These are phyloP conservation scores for Alternaria sp. DNA, from an alignment of 2,329 filamentous ascomycete species.

Conservation along the genomic window DNA sequence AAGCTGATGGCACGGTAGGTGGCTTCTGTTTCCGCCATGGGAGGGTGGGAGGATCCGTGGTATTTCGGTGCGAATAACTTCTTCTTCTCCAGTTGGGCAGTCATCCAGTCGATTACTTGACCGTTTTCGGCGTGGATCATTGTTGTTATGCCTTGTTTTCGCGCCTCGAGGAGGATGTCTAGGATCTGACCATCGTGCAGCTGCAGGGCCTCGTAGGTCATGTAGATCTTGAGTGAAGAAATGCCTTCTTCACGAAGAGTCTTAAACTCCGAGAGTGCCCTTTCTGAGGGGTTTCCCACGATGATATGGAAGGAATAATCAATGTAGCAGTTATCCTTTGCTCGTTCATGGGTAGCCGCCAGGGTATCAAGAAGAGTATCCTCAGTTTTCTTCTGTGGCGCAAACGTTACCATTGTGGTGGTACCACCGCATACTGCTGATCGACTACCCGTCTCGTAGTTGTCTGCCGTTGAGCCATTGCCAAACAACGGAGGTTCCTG, in stretches of 20 bases:
- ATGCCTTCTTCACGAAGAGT: conserved; percentile 49
- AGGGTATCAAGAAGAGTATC: conserved; percentile 56
- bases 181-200: conserved; percentile 51
- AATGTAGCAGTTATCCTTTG: conserved; percentile 56
- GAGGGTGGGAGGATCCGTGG: conserved; percentile 60
- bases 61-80: conserved; percentile 61
- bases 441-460: conserved; percentile 53
- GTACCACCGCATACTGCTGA: conserved; percentile 60
- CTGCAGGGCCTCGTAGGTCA: conserved; percentile 53
- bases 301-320: conserved; percentile 58
- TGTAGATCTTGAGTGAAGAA: conserved; percentile 55
- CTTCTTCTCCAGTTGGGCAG: conserved; percentile 60
- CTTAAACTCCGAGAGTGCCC: conserved; percentile 47
- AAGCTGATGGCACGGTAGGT: conserved; percentile 63
- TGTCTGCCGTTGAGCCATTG: conserved; percentile 51
- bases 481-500: conserved; percentile 57
- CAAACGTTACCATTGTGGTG: conserved; percentile 60
- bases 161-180: conserved; percentile 50
- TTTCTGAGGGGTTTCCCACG: conserved; percentile 49
- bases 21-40: conserved; percentile 61
- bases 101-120: conserved; percentile 64
- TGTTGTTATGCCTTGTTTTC: conserved; percentile 59
- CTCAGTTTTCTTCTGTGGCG: conserved; percentile 56
- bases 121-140: conserved; percentile 66
- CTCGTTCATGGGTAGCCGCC: conserved; percentile 54